Percentiles rank a stretch among this genome's conserved stretches.
These are phyloP conservation scores for Coniochaeta pulveracea DNA, from an alignment of 2,329 filamentous ascomycete species.

Conservation along the genomic window DNA sequence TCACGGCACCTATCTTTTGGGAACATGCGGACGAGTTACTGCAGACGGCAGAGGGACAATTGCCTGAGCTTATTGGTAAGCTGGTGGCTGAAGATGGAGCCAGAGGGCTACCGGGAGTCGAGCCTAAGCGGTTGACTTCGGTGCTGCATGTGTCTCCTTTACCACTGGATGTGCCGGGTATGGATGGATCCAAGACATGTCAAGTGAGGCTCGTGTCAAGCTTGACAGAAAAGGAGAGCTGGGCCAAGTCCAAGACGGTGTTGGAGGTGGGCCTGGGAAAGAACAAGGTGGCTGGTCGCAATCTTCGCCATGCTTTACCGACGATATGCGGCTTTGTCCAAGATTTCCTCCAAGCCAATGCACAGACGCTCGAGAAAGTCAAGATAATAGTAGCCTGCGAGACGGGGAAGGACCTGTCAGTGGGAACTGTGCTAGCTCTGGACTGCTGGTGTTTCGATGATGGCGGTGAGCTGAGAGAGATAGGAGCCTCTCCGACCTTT, in stretches of 20 bases:
- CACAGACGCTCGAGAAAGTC: constrained; percentile 3
- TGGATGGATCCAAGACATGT: constrained; percentile 18
- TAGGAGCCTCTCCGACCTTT: constrained; percentile 23
- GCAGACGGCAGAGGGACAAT: constrained; percentile 51
- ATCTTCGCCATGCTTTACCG: constrained; percentile 61
- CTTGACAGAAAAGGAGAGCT: constrained; percentile 30
- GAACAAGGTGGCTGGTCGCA: constrained; percentile 71
- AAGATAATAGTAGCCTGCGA: constrained; percentile 56
- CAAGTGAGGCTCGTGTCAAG: constrained; percentile 30
- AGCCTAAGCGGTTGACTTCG: constrained; percentile 20
- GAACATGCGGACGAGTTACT: constrained; percentile 49
- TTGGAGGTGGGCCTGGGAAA: constrained; percentile 53
- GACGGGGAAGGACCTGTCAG: constrained; percentile 67
- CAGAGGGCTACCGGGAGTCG: constrained; percentile 8
- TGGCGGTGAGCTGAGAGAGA: constrained; percentile 33
- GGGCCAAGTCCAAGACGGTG: constrained; percentile 25
- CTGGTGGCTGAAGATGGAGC: constrained; percentile 25
- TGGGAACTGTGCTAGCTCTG: constrained; percentile 66
- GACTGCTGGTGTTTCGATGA: constrained; percentile 64
- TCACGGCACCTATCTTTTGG: constrained; percentile 79
- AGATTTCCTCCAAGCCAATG: constrained; percentile 18
- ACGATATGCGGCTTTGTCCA: constrained; percentile 47
- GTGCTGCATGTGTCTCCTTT: constrained; percentile 25
- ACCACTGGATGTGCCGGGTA: constrained; percentile 11
- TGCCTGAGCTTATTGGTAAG: constrained; percentile 34